A percentile compares a stretch with the other conserved stretches of the same genome.
phyloP scores from a whole-genome alignment of 2,329 filamentous ascomycete genomes.

The Ophiostoma perfectum region DNA sequence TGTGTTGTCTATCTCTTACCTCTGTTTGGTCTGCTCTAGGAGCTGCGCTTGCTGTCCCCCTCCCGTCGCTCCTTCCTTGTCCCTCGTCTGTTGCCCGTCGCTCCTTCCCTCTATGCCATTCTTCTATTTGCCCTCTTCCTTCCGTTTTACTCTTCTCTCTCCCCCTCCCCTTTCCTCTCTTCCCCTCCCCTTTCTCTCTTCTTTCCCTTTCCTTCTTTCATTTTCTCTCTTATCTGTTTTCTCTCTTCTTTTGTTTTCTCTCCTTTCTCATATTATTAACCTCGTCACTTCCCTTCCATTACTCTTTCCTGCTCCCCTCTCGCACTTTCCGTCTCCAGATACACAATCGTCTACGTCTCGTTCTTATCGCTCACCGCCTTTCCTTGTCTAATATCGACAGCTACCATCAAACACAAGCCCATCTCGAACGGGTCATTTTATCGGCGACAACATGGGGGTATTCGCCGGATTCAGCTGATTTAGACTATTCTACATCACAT shows the following conservation, averaged over 20 bases:
- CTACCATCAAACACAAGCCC: background rate
- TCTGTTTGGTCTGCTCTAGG: background rate
- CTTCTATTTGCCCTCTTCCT: slow-evolving; percentile 12
- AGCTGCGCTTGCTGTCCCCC: background rate
- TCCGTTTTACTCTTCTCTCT: background rate
- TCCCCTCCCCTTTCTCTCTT: background rate
- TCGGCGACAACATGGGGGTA: no score
- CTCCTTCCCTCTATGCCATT: slow-evolving; percentile 14
- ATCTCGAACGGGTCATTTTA: no score
- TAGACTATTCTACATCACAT: background rate
- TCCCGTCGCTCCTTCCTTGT: slow-evolving; percentile 11
- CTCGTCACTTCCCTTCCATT: no score
- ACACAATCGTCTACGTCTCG: background rate
- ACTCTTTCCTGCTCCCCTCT: background rate
- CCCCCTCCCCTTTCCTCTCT: background rate
- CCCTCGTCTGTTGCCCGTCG: slow-evolving; percentile 7
- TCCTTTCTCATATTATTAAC: slow-evolving; percentile 12
- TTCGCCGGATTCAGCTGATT: no score
- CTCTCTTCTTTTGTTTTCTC: slow-evolving; percentile 22
- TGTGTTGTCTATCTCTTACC: slow-evolving; percentile 4
- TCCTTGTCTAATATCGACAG: background rate
- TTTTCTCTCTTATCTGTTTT: background rate
- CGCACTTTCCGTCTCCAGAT: background rate
- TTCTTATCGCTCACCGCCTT: background rate
- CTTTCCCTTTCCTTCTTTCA: background rate